A percentile compares a stretch with the other conserved stretches of the same genome.
Conservation (phyloP, 805 yeast species). For the Yarrowia divulgata region DNA sequence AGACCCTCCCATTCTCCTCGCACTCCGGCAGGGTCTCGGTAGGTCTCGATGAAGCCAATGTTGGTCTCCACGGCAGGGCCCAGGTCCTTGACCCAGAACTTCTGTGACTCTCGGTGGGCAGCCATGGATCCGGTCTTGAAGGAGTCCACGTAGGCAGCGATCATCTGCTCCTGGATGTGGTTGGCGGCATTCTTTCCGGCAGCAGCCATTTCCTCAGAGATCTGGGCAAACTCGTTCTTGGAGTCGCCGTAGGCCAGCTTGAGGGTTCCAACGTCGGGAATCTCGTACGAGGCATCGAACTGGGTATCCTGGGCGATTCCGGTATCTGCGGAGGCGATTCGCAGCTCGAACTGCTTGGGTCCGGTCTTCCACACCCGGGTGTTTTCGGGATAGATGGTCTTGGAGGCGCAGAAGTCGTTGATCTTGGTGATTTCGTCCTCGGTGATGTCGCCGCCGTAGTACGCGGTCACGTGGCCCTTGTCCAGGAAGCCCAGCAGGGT, state of each 20-base stretch:
- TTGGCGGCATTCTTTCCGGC: conserved; percentile 75
- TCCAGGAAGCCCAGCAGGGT: conserved; percentile 79
- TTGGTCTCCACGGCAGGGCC: conserved; percentile 82
- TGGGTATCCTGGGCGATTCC: conserved; percentile 56
- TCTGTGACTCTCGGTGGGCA: conserved; percentile 84
- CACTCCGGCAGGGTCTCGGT: conserved; percentile 90
- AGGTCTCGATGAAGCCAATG: conserved; percentile 90
- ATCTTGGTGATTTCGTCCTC: conserved; percentile 70
- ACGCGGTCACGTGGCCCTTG: conserved; percentile 75
- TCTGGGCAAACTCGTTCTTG: conserved; percentile 64
- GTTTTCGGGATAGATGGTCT: conserved; percentile 78
- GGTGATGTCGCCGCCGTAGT: conserved; percentile 66
- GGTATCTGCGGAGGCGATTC: conserved; percentile 72
- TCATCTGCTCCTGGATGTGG: conserved; percentile 71
- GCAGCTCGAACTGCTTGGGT: conserved; percentile 60
- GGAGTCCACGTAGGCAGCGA: conserved; percentile 69
- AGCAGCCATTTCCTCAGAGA: conserved; percentile 61
- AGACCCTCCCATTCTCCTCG: conserved; percentile 95
- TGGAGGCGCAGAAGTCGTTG: conserved; percentile 67
- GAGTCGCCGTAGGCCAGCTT: conserved; percentile 81
- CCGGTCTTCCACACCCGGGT: conserved; percentile 70
- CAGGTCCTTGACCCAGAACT: conserved; percentile 85
- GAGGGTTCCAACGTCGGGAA: conserved; percentile 56
- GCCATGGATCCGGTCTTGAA: conserved; percentile 83
- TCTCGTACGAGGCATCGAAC: conserved; percentile 51